Conservation (phyloP, 2,329 filamentous ascomycete genomes). For the Aquanectria penicillioides region DNA sequence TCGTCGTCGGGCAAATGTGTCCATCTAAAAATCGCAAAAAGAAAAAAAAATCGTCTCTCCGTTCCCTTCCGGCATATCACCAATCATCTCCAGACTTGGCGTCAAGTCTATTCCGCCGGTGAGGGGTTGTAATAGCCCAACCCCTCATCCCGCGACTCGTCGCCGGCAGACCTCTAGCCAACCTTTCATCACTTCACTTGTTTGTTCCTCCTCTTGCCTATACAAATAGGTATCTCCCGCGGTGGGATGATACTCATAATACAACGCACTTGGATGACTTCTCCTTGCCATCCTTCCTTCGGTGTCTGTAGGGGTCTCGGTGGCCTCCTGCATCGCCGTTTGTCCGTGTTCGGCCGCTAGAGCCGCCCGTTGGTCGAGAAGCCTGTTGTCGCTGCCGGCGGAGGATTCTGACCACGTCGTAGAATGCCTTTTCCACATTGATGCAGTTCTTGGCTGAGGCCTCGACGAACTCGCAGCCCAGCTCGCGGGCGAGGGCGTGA, state of each 20-base stretch:
- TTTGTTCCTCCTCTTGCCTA: slow-evolving; percentile 30
- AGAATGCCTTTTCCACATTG: slow-evolving; percentile 98
- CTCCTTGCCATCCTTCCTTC: slow-evolving; percentile 49
- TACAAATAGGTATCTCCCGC: neutral
- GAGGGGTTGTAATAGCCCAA: slow-evolving; percentile 29
- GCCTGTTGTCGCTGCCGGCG: slow-evolving; percentile 79
- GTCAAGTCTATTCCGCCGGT: slow-evolving; percentile 34
- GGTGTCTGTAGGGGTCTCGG: slow-evolving; percentile 45
- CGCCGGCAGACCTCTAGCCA: slow-evolving; percentile 28
- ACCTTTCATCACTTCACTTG: slow-evolving; percentile 19
- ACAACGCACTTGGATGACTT: slow-evolving; percentile 50
- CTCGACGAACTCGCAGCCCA: slow-evolving; percentile 96
- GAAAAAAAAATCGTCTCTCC: slow-evolving; percentile 35
- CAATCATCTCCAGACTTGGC: slow-evolving; percentile 36
- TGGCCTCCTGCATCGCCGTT: slow-evolving; percentile 49
- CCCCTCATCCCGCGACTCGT: slow-evolving; percentile 33
- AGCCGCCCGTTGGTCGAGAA: slow-evolving; percentile 50
- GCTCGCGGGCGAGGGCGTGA: slow-evolving; percentile 86
- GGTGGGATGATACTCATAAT: slow-evolving; percentile 48
- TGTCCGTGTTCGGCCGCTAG: slow-evolving; percentile 50
- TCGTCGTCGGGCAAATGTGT: slow-evolving; percentile 36
- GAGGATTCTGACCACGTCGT: slow-evolving; percentile 93
- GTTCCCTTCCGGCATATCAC: slow-evolving; percentile 35
- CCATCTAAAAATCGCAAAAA: slow-evolving; percentile 42
- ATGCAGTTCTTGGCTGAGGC: slow-evolving; percentile 98